Evolutionary conservation across 2,329 filamentous ascomycete species (phyloP).

Genomic region (Malbranchea cinnamomea): DNA sequence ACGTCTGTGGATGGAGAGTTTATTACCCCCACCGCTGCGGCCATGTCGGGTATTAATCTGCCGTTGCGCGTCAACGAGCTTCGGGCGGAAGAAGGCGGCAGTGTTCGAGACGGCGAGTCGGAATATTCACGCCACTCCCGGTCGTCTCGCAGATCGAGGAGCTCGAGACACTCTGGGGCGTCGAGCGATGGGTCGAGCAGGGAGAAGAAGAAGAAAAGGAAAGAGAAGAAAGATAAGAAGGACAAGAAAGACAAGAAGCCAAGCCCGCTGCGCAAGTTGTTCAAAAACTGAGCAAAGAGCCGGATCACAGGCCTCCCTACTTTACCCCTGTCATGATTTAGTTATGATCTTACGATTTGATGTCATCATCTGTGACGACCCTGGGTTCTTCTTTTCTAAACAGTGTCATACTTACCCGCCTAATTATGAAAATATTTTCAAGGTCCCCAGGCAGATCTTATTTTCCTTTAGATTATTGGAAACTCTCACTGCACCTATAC

Average conservation of each 20-base stretch:
- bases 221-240: conserved; percentile 8
- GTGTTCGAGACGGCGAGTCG: conserved; percentile 4
- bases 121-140: conserved; percentile 6
- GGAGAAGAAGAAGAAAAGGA: conserved; percentile 5
- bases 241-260: conserved; percentile 8
- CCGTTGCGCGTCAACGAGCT: conserved; percentile 17
- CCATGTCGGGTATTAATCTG: conserved; percentile 28
- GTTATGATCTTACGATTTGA: conserved; percentile 2
- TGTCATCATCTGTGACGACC: too few relatives aligned
- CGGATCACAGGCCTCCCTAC: too few relatives aligned
- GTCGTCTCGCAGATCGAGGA: conserved; percentile 4
- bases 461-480: too few relatives aligned
- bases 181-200: conserved; percentile 2
- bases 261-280: conserved; percentile 6
- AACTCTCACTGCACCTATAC: too few relatives aligned
- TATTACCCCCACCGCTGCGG: conserved; percentile 43
- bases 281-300: conserved; percentile 3
- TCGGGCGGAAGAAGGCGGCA: conserved; percentile 4
- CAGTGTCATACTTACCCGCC: too few relatives aligned
- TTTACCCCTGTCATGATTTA: too few relatives aligned
- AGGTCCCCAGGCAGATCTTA: too few relatives aligned
- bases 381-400: too few relatives aligned
- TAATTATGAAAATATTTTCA: too few relatives aligned
- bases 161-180: conserved; percentile 5
- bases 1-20: conserved; percentile 53